A percentile compares a stretch with the other conserved stretches of the same genome.
Evolutionary conservation across 2,329 filamentous ascomycete genomes (phyloP).

Genomic region (Pseudogymnoascus sp.): DNA sequence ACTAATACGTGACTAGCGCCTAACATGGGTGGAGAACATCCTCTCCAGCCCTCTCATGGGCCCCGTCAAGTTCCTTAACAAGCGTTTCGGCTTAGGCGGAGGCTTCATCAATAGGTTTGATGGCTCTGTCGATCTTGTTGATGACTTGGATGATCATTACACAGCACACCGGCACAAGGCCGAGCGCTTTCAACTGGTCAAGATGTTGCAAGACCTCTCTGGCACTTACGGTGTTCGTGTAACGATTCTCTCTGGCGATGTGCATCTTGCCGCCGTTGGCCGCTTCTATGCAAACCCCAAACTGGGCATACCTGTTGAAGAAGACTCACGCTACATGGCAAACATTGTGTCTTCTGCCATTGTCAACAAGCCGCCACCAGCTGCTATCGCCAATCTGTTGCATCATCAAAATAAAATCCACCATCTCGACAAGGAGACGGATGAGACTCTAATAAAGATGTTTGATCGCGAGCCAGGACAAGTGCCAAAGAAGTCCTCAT

Average conservation of each 20-base stretch:
- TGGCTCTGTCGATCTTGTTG: conserved; percentile 83
- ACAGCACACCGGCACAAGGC: conserved; percentile 86
- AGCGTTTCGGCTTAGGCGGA: conserved; percentile 81
- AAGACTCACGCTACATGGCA: conserved; percentile 89
- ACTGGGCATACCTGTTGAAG: conserved; percentile 67
- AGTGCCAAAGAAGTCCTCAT: conserved; percentile 64
- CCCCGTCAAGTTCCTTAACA: conserved; percentile 82
- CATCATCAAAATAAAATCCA: conserved; percentile 83
- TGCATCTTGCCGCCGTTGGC: conserved; percentile 84
- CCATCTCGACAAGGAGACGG: conserved; percentile 64
- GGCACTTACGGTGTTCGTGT: conserved; percentile 82
- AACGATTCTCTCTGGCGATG: conserved; percentile 89
- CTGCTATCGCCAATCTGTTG: conserved; percentile 81
- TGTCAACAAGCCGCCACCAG: conserved; percentile 87
- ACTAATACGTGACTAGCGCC: conserved; percentile 46
- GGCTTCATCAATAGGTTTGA: conserved; percentile 91
- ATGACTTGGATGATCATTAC: conserved; percentile 94
- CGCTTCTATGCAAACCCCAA: conserved; percentile 91
- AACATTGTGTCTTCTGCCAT: conserved; percentile 94
- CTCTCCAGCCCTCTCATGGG: conserved; percentile 80
- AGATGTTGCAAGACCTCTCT: conserved; percentile 76
- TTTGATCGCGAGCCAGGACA: conserved; percentile 84
- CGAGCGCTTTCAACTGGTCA: conserved; percentile 72
- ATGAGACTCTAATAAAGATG: conserved; percentile 89
- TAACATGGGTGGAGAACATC: conserved; percentile 96